phyloP scores from a whole-genome alignment of 2,329 filamentous ascomycete genomes.

The Cladosporium sp. region DNA sequence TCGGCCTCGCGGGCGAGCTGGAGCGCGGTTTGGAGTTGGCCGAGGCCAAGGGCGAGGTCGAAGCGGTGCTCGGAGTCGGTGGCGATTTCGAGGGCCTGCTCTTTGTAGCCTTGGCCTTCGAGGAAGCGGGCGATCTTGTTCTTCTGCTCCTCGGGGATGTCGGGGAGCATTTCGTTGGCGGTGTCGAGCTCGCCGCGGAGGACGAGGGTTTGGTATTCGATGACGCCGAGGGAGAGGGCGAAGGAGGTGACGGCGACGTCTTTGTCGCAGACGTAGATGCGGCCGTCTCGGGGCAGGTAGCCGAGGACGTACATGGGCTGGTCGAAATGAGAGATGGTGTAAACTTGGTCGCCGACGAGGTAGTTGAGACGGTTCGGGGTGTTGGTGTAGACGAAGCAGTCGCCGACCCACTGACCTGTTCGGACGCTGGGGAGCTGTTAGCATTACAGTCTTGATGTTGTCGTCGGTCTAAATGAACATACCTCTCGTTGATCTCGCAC shows the following conservation, averaged over 20 bases:
- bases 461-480: slow-evolving; percentile 24
- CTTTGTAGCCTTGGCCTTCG: slow-evolving; percentile 95
- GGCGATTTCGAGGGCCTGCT: slow-evolving; percentile 86
- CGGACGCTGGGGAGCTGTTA: slow-evolving; percentile 55
- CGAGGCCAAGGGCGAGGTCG: slow-evolving; percentile 77
- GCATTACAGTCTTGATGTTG: background rate
- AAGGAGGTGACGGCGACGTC: slow-evolving; percentile 90
- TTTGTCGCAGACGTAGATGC: slow-evolving; percentile 92
- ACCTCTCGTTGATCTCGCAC: slow-evolving; percentile 89
- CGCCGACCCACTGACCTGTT: slow-evolving; percentile 95
- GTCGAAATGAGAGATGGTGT: slow-evolving; percentile 96
- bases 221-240: slow-evolving; percentile 79
- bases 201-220: slow-evolving; percentile 95
- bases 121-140: slow-evolving; percentile 98
- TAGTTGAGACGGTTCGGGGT: slow-evolving; percentile 87
- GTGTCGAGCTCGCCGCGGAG: slow-evolving; percentile 89
- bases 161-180: slow-evolving; percentile 74
- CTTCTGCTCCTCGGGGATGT: slow-evolving; percentile 85
- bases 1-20: slow-evolving; percentile 77
- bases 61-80: slow-evolving; percentile 96
- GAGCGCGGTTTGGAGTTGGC: slow-evolving; percentile 77
- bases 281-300: slow-evolving; percentile 91
- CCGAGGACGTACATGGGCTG: slow-evolving; percentile 90
- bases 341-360: slow-evolving; percentile 93
- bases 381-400: slow-evolving; percentile 99